These are phyloP conservation scores for Parascedosporium putredinis DNA, from an alignment of 2,329 filamentous ascomycete species.

Conservation along the genomic window DNA sequence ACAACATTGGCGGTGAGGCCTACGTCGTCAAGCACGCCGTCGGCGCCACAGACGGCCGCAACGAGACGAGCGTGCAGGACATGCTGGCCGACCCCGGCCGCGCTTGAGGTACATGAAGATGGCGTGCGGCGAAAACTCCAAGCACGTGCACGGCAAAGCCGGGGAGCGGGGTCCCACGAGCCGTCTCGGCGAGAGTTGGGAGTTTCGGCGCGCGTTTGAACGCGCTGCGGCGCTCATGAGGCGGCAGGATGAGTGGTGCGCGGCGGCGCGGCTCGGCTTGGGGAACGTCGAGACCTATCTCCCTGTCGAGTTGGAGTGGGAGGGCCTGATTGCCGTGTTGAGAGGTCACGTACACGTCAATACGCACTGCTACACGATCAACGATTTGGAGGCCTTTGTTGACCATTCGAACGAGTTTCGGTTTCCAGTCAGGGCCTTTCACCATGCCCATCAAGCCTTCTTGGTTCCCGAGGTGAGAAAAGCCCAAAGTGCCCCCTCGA, in stretches of 20 bases:
- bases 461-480: constrained; percentile 53
- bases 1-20: constrained; percentile 63
- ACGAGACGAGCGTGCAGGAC: constrained; percentile 51
- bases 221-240: constrained; percentile 45
- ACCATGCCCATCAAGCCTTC: constrained; percentile 59
- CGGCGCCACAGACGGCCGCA: constrained; percentile 46
- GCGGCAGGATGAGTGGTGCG: constrained; percentile 59
- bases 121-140: constrained; percentile 64
- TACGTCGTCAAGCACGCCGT: constrained; percentile 60
- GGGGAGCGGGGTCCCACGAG: constrained; percentile 46
- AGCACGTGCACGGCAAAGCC: constrained; percentile 45
- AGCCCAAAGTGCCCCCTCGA: too few relatives aligned
- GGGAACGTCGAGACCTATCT: constrained; percentile 47
- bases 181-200: constrained; percentile 58
- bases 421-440: constrained; percentile 55
- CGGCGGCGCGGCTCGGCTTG: constrained; percentile 39
- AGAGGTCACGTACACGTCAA: constrained; percentile 60
- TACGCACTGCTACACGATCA: constrained; percentile 61
- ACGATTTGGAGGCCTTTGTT: constrained; percentile 59
- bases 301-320: constrained; percentile 52
- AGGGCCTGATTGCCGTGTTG: constrained; percentile 50
- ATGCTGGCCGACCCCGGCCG: constrained; percentile 56
- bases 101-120: constrained; percentile 65
- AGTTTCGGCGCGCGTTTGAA: constrained; percentile 58
- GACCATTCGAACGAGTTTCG: constrained; percentile 63